phyloP scores from a whole-genome alignment of 225 moss, liverwort and hornwort genomes.

The Marchantia polymorpha region DNA sequence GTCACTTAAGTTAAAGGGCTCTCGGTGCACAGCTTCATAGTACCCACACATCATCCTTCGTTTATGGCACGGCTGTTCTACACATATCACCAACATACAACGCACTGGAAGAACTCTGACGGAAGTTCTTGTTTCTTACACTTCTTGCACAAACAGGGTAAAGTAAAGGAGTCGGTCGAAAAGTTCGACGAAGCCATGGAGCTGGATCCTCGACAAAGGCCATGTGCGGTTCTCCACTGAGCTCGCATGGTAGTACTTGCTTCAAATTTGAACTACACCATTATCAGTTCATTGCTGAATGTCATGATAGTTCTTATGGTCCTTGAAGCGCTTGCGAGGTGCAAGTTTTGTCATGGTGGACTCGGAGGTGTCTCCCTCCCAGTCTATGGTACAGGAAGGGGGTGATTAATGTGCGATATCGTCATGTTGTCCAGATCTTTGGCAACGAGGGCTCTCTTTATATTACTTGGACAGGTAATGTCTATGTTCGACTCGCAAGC shows the following conservation, averaged over 20 bases:
- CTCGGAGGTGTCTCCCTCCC: background rate
- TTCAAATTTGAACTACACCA: slow-evolving; percentile 12
- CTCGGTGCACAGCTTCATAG: too few species aligned
- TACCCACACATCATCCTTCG: too few species aligned
- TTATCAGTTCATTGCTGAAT: background rate
- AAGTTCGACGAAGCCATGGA: slow-evolving; percentile 84
- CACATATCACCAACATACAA: too few species aligned
- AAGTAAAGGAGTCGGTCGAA: slow-evolving; percentile 74
- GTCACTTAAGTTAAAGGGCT: background rate
- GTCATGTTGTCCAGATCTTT: slow-evolving; percentile 61
- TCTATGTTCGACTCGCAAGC: background rate
- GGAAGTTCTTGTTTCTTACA: too few species aligned
- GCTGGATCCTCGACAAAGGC: slow-evolving; percentile 72
- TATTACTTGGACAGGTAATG: slow-evolving; percentile 76
- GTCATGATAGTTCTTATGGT: background rate
- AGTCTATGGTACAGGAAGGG: background rate
- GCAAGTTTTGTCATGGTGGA: background rate
- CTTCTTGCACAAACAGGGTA: slow-evolving; percentile 46
- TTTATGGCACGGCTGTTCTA: too few species aligned
- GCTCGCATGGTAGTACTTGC: slow-evolving; percentile 39
- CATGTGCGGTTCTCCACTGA: slow-evolving; percentile 66
- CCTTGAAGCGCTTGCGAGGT: background rate
- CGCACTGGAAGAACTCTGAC: too few species aligned
- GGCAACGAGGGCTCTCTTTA: slow-evolving; percentile 90
- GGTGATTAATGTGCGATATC: background rate